A percentile compares a stretch with the other conserved stretches of the same genome.
Evolutionary conservation across 2,329 filamentous ascomycete species (phyloP).

Genomic region (Paradendryphiella salina): DNA sequence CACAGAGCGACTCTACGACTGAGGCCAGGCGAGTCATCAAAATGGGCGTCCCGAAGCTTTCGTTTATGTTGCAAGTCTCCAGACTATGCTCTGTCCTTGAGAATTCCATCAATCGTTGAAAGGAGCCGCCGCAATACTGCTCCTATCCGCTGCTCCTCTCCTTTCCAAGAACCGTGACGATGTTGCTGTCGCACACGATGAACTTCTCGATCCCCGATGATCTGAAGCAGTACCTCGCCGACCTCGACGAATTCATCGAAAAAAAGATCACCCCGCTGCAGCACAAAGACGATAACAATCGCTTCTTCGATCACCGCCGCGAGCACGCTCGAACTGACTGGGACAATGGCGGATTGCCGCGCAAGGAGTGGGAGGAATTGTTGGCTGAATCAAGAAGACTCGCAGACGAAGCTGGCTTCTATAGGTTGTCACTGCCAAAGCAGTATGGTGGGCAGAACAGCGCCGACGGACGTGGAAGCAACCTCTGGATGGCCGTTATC

Average conservation of each 20-base stretch:
- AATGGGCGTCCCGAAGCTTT: slow-evolving; percentile 25
- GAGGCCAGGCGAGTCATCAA: slow-evolving; percentile 31
- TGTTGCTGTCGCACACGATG: slow-evolving; percentile 12
- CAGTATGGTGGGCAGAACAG: slow-evolving; percentile 59
- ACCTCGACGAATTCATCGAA: slow-evolving; percentile 62
- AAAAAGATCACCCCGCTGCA: slow-evolving; percentile 59
- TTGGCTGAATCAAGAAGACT: slow-evolving; percentile 54
- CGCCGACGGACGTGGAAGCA: slow-evolving; percentile 51
- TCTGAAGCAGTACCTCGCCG: slow-evolving; percentile 53
- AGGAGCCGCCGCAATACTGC: not conserved
- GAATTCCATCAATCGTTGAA: slow-evolving; percentile 12
- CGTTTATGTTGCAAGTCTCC: slow-evolving; percentile 9
- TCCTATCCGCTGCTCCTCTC: not conserved
- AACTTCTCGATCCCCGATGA: slow-evolving; percentile 58
- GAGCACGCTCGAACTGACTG: slow-evolving; percentile 66
- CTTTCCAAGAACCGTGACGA: not conserved
- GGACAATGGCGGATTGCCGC: slow-evolving; percentile 60
- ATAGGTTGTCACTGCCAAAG: slow-evolving; percentile 60
- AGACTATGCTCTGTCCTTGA: not conserved
- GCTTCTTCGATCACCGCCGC: slow-evolving; percentile 68
- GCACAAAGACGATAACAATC: slow-evolving; percentile 60
- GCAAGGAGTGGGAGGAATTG: slow-evolving; percentile 62
- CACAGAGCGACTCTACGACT: slow-evolving; percentile 22
- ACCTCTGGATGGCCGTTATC: slow-evolving; percentile 67
- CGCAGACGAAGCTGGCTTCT: slow-evolving; percentile 64